Conservation (phyloP, 2,329 filamentous ascomycete genomes). For the Ceratocystis diversiconidia region DNA sequence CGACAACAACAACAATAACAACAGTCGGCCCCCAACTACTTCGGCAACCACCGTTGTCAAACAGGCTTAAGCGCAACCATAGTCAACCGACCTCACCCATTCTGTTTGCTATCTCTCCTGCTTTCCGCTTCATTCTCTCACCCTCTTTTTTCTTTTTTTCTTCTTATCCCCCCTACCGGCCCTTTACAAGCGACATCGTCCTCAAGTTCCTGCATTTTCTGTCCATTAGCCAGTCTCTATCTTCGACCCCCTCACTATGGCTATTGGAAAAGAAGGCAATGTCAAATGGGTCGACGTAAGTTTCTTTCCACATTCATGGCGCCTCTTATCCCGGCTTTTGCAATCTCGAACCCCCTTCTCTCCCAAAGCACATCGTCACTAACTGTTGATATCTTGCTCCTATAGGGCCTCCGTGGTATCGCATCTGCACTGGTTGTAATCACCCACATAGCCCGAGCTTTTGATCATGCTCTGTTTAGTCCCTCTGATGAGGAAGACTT, state of each 20-base stretch:
- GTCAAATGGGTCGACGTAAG: slow-evolving; percentile 49
- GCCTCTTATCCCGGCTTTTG: neutral
- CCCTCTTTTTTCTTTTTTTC: neutral
- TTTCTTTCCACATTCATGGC: slow-evolving; percentile 18
- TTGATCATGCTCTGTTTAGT: slow-evolving; percentile 36
- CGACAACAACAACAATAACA: neutral
- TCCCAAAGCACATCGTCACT: neutral
- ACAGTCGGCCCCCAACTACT: no score
- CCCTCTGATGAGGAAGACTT: slow-evolving; percentile 32
- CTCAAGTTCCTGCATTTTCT: neutral
- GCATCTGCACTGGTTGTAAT: slow-evolving; percentile 41
- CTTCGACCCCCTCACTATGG: slow-evolving; percentile 23
- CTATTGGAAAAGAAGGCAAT: slow-evolving; percentile 33
- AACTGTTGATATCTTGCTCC: neutral
- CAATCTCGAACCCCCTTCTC: neutral
- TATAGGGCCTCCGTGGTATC: slow-evolving; percentile 40
- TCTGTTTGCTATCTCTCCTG: neutral
- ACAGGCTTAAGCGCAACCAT: no score
- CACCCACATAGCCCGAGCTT: slow-evolving; percentile 39
- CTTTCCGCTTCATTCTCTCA: neutral
- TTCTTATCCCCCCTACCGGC: neutral
- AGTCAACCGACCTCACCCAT: no score
- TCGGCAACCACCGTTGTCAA: neutral
- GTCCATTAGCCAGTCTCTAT: neutral
- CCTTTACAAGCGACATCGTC: neutral